Base-by-base conservation (phyloP, 345 rosid species). In the Brassica nigra region DNA sequence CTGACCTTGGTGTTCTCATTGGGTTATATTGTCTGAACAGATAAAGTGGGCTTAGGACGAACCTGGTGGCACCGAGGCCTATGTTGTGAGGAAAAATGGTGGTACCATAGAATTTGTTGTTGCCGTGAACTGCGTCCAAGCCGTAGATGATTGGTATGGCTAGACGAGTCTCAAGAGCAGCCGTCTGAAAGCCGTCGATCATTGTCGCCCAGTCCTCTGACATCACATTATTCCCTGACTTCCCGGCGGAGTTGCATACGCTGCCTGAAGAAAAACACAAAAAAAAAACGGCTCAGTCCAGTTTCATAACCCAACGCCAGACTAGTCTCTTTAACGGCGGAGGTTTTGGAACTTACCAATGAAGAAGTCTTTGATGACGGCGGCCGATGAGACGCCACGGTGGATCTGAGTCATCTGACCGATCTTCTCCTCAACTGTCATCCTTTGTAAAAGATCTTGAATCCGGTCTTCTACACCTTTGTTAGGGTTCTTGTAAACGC, bases 51-150 rank as follows among this genome's bases (percentile, higher is more conserved):
- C 36, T 39, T 39, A 62, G 31, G 65, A 69, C 84, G 10, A 37
- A 93, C 98, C 97, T 88, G 44, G 95, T 86, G 64, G 97, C 93
- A 62, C 98, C 98, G 61, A 93, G 95, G 55, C 89, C 89, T 66
- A 93, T 61, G 75, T 93, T 93, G 79, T 91, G 98, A 73, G 97
- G 97, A 76, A 90, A 93, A 30, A 93, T 80, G 5, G 98, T 91
- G 84, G 95, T 85, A 47, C 97, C 98, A 55, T 91, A 90, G 55
- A 93, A 80, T 12, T 75, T 78, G 70, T 86, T 88, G 84, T 93
- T 91, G 47, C 98, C 98, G 74, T 93, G 97, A 75, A 91, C 93
- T 6, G 98, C 98, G 85, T 93, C 98, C 52, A 83, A 81, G 75
- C 97, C 97, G 67, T 91, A 91, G 14, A 91, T 84, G 55, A 91